Evolutionary conservation across 2,329 filamentous ascomycete species (phyloP).

Genomic region (Phialophora expanda): DNA sequence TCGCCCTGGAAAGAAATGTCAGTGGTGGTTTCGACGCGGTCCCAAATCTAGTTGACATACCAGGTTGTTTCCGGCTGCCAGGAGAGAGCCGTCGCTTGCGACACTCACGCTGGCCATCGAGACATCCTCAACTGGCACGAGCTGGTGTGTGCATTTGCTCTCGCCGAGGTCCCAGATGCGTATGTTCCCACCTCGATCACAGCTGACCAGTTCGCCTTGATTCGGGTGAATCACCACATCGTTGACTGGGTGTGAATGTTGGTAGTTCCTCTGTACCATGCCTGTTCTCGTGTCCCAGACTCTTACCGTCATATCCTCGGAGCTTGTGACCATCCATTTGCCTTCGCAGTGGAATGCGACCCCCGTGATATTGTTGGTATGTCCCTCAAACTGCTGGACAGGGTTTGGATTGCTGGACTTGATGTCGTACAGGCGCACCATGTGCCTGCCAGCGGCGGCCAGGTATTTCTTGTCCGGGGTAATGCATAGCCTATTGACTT

Average conservation of each 20-base stretch:
- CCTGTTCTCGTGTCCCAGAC: constrained; percentile 93
- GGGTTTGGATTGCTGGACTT: constrained; percentile 97
- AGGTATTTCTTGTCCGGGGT: constrained; percentile 97
- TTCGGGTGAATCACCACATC: constrained; percentile 99
- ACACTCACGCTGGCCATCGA: constrained; percentile 94
- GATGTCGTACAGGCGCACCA: constrained; percentile 97
- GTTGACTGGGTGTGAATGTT: constrained; percentile 85
- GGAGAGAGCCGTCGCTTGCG: constrained; percentile 87
- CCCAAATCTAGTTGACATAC: constrained; percentile 55
- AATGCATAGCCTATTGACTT: constrained; percentile 97
- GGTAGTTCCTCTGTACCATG: constrained; percentile 88
- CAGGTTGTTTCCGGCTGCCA: constrained; percentile 90
- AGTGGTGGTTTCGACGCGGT: not conserved
- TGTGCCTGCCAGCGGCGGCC: constrained; percentile 78
- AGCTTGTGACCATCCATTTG: constrained; percentile 99
- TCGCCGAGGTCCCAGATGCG: constrained; percentile 95
- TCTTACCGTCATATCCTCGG: constrained; percentile 94
- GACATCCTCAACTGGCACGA: constrained; percentile 95
- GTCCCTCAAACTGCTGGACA: constrained; percentile 90
- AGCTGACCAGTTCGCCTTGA: constrained; percentile 96
- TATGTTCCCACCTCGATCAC: constrained; percentile 89
- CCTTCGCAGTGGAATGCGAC: constrained; percentile 98
- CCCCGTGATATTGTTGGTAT: constrained; percentile 93
- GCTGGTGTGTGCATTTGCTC: constrained; percentile 94
- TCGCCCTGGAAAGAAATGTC: constrained; percentile 68